phyloP scores from a whole-genome alignment of 768 basidiomycete genomes.

The Serendipita sp. region DNA sequence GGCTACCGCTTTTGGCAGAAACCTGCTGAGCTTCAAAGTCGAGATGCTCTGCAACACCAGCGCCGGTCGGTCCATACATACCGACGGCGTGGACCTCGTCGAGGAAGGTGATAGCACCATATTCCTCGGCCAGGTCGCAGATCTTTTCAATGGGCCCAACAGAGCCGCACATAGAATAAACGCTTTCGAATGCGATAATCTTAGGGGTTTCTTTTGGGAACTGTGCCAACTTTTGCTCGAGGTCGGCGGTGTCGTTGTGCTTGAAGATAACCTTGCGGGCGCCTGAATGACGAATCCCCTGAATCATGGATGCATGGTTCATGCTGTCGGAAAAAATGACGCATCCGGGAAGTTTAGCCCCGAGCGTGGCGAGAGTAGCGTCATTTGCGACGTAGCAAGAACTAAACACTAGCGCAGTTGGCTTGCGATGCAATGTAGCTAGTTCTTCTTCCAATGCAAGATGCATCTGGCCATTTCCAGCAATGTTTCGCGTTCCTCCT shows the following conservation, averaged over 20 bases:
- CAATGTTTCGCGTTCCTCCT: conserved; percentile 97
- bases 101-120: conserved; percentile 93
- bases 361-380: conserved; percentile 87
- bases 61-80: conserved; percentile 89
- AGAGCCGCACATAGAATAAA: conserved; percentile 98
- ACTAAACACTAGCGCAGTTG: conserved; percentile 90
- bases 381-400: conserved; percentile 99
- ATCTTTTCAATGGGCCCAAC: conserved; percentile 95
- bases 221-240: conserved; percentile 73
- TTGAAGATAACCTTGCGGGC: conserved; percentile 94
- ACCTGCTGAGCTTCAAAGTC: conserved; percentile 77
- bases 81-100: conserved; percentile 96
- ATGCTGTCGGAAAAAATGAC: conserved; percentile 92
- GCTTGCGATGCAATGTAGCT: conserved; percentile 82
- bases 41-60: conserved; percentile 96
- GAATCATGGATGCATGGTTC: conserved; percentile 99
- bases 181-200: conserved; percentile 94
- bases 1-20: conserved; percentile 56
- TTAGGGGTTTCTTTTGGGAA: conserved; percentile 91
- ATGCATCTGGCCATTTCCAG: conserved; percentile 95
- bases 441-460: conserved; percentile 86
- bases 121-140: conserved; percentile 89
- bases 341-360: conserved; percentile 89
- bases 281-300: conserved; percentile 92
- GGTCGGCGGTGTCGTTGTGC: conserved; percentile 88